Evolutionary conservation across 768 basidiomycete genomes (phyloP), one percentile per base, ranked within the genome.

Genomic region (Xerocomus potaroensis): DNA sequence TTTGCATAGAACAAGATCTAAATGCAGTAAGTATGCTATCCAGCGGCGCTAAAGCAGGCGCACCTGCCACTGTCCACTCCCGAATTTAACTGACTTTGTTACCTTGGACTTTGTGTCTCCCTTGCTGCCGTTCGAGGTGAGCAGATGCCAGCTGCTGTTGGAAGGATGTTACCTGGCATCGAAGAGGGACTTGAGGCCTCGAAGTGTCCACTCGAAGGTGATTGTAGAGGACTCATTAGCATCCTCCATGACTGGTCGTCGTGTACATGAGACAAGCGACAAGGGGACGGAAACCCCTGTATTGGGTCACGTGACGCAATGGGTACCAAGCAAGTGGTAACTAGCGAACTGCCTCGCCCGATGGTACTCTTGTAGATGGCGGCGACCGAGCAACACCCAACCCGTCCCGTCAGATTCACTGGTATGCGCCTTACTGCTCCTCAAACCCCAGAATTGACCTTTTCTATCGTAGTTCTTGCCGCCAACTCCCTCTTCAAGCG

Each of bases 1-100:
- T 90, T 91, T 5, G 89, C 76, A 60, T 92, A 93, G 68, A 91
- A 91, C 37, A 93, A 64, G 36, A 91, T 82, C 80, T 91, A 55
- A 44, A 11, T 1, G 31, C n/a, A 14, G 31, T 49, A 4, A 42
- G 8, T 6, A 10, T n/a, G 30, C 8, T 15, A 14, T 10, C 10
- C 6, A 15, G 44, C 38, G 4, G 18, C 4, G 21, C 30, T 3
- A 27, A 33, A 16, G 16, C 2, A 0, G 1, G 39, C 52, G 19
- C 53, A 84, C 84, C 71, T 84, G 85, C 85, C 85, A 88, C 41
- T 75, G 71, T 10, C 83, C 87, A n/a, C 72, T 79, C 12, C 87
- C 89, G 51, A 91, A 91, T 60, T 75, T 78, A 42, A 75, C 71
- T 4, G 86, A 89, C 65, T 86, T 89, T 19, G 79, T 87, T 15